A percentile compares a stretch with the other conserved stretches of the same genome.
Evolutionary conservation across 2,329 filamentous ascomycete species (phyloP).

Genomic region (Pezicula carpinea): DNA sequence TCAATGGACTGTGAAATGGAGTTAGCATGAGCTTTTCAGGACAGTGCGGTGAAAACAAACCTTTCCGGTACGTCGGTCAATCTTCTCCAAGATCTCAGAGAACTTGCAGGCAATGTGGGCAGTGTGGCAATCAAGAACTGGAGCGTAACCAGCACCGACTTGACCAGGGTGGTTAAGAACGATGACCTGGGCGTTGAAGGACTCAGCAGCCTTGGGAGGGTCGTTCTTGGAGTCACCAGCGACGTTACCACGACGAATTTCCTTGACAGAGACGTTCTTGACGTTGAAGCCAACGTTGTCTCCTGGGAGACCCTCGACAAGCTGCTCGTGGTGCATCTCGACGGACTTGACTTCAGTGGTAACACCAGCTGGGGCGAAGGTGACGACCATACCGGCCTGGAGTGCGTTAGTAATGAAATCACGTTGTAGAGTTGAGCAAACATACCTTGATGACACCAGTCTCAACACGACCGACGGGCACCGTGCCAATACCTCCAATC

Average conservation of each 20-base stretch:
- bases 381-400: slow-evolving; percentile 83
- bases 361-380: slow-evolving; percentile 96
- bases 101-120: slow-evolving; percentile 99
- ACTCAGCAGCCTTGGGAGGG: slow-evolving; percentile 81
- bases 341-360: slow-evolving; percentile 99
- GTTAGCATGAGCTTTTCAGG: too few species aligned
- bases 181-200: slow-evolving; percentile 99
- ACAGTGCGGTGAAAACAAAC: too few species aligned
- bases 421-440: slow-evolving; percentile 56
- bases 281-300: slow-evolving; percentile 99
- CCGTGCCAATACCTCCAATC: slow-evolving; percentile 99
- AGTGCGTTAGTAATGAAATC: slow-evolving; percentile 48
- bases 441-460: slow-evolving; percentile 89
- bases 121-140: slow-evolving; percentile 99
- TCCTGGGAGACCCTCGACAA: slow-evolving; percentile 88
- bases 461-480: slow-evolving; percentile 99
- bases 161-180: slow-evolving; percentile 99
- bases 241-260: slow-evolving; percentile 99
- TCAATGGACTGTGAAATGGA: slow-evolving; percentile 60
- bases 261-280: slow-evolving; percentile 99
- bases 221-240: slow-evolving; percentile 99
- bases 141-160: slow-evolving; percentile 98
- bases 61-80: slow-evolving; percentile 99
- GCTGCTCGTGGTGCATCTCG: slow-evolving; percentile 99
- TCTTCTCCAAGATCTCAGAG: slow-evolving; percentile 98